Evolutionary conservation across 306 rosid species (phyloP), one percentile per base, ranked within the genome.

Genomic region (Betula pendula): DNA sequence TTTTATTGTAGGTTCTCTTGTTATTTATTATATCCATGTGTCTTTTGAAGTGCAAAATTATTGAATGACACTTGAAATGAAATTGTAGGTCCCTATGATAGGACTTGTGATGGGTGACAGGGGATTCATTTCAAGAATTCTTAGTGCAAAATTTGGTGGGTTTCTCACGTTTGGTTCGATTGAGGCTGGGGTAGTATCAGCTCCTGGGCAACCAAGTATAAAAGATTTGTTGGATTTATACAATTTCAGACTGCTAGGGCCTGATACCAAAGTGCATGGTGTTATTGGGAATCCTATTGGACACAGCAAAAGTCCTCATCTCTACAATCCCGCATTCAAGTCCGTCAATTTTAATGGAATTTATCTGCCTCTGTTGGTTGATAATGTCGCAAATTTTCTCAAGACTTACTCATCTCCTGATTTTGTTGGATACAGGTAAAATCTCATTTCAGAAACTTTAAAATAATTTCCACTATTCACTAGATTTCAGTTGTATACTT

Each of bases 61-160:
- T 42, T 71, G 44, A 75, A 63, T 79, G 40, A 58, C 40, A 25
- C 65, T 58, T 71, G 20, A 38, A 71, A 71, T 69, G 50, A 81
- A 70, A 63, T 42, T 70, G 52, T 60, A 90, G 94, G 87, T 87
- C 13, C 91, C 94, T 63, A 78, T 90, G 80, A 85, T 90, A 60
- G 94, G 93, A 71, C 85, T 89, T 56, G 90, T 85, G 51, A 86
- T 87, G 92, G 92, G 92, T 2, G 96, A 91, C 72, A 89, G 79
- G 75, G 96, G 93, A 66, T 75, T 91, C 14, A 84, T 91, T 55
- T 84, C 92, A 24, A 82, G 92, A 20, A 55, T 87, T 29, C 93
- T 91, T 35, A 35, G 87, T 27, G 88, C 93, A 12, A 91, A 91
- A 66, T 91, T 87, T 70, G 96, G 92, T 12, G 91, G 88, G 29